phyloP scores from a whole-genome alignment of 495 filamentous ascomycete genomes.

The Xylaria longipes region DNA sequence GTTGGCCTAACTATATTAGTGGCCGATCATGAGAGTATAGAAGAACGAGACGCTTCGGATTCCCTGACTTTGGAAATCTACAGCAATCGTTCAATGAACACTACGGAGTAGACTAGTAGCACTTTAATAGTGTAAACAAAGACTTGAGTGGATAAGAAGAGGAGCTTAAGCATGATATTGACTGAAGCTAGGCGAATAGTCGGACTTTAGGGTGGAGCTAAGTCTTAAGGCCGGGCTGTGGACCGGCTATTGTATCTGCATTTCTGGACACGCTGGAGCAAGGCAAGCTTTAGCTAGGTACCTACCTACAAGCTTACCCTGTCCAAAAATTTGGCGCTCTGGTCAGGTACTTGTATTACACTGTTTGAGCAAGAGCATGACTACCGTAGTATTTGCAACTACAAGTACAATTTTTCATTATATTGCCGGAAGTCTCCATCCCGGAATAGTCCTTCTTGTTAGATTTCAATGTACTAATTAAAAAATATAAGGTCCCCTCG shows the following conservation, averaged over 20 bases:
- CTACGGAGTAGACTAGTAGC: not conserved
- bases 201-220: slow-evolving; percentile 12
- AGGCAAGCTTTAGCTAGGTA: not conserved
- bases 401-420: not conserved
- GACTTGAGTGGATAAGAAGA: not conserved
- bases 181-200: not conserved
- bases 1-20: not conserved
- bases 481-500: no score
- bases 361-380: not conserved
- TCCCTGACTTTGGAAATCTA: not conserved
- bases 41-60: not conserved
- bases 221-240: slow-evolving; percentile 3
- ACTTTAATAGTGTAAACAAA: not conserved
- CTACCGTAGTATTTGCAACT: not conserved
- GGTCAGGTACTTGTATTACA: not conserved
- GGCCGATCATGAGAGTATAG: not conserved
- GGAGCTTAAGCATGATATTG: not conserved
- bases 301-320: not conserved
- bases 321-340: not conserved
- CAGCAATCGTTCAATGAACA: not conserved
- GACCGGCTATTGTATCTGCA: not conserved
- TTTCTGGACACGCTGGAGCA: not conserved
- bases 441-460: not conserved
- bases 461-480: no score
- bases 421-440: not conserved